phyloP scores from a whole-genome alignment of 129 eudicot genomes.

The Glebionis coronaria region DNA sequence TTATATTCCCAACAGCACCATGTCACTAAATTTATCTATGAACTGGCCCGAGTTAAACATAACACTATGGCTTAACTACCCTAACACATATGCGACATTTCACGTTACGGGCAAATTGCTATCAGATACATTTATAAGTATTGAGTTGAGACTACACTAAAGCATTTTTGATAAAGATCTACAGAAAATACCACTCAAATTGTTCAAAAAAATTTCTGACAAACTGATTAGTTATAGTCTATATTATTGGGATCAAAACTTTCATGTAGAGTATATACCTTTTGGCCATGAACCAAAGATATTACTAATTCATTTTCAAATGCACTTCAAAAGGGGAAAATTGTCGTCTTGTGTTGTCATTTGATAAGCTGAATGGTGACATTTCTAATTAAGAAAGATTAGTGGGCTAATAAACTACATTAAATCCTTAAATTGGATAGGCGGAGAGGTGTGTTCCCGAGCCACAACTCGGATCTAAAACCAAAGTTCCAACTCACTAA shows the following conservation, averaged over 20 bases:
- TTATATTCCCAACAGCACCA: no score
- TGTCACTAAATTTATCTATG: constrained; percentile 8
- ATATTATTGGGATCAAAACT: constrained; percentile 2
- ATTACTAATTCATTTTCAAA: constrained; percentile 1
- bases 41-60: neutral
- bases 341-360: constrained; percentile 29
- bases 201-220: no score
- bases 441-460: constrained; percentile 21
- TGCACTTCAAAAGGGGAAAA: constrained; percentile 7
- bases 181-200: no score
- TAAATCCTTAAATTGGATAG: constrained; percentile 26
- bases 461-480: constrained; percentile 22
- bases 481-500: constrained; percentile 31
- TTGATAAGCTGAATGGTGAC: constrained; percentile 16
- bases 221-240: no score
- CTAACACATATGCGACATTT: no score
- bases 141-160: neutral
- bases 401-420: constrained; percentile 30
- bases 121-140: neutral
- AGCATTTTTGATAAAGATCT: no score
- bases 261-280: neutral
- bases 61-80: neutral
- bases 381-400: constrained; percentile 26
- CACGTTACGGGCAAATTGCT: no score
- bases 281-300: neutral